Conservation (phyloP, 768 basidiomycete species). For the Phanerochaete carnosa region DNA sequence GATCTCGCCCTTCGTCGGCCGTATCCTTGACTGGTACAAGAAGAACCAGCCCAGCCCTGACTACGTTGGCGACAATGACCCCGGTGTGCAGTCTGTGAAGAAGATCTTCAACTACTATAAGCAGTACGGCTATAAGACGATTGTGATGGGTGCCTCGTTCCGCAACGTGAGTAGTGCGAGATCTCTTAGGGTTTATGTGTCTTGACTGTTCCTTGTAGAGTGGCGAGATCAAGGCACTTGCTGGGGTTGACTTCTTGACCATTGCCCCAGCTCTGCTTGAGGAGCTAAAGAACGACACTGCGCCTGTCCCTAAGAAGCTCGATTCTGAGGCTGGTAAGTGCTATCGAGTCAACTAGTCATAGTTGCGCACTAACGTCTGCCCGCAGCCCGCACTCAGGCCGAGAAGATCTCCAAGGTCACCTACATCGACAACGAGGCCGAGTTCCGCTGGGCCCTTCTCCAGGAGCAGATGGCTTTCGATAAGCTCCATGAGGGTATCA, state of each 20-base stretch:
- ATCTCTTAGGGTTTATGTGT: background rate
- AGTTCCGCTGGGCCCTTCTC: conserved; percentile 93
- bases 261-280: conserved; percentile 90
- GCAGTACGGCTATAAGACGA: conserved; percentile 96
- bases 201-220: conserved; percentile 37
- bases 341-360: background rate
- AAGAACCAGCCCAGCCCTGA: conserved; percentile 74
- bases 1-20: conserved; percentile 99
- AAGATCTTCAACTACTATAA: conserved; percentile 99
- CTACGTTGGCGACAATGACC: conserved; percentile 91
- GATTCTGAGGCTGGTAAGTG: conserved; percentile 57
- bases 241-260: conserved; percentile 97
- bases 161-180: conserved; percentile 68
- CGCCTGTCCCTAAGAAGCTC: conserved; percentile 81
- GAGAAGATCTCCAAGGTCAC: conserved; percentile 75
- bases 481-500: conserved; percentile 97
- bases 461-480: conserved; percentile 98
- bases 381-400: conserved; percentile 43
- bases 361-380: background rate
- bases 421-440: conserved; percentile 89
- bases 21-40: conserved; percentile 99
- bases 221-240: conserved; percentile 92
- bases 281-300: conserved; percentile 82
- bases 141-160: conserved; percentile 99
- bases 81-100: conserved; percentile 93